phyloP scores from a whole-genome alignment of 2,329 filamentous ascomycete genomes.

The Fusarium poae region DNA sequence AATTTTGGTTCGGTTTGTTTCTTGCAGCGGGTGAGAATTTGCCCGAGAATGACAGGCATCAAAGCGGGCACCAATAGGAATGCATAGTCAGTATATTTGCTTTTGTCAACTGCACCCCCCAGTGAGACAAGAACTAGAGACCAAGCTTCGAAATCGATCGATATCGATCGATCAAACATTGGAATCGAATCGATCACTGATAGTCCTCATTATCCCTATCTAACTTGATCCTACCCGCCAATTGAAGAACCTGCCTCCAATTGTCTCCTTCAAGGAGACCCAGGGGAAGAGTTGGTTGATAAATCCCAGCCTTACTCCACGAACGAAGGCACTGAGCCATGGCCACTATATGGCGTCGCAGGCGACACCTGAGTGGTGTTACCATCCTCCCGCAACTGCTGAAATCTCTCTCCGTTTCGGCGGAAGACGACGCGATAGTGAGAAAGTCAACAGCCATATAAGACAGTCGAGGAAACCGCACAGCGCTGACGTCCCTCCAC shows the following conservation, averaged over 20 bases:
- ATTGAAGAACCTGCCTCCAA: conserved; percentile 2
- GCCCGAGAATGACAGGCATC: not conserved
- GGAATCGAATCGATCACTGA: not conserved
- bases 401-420: conserved; percentile 3
- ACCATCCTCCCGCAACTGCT: conserved; percentile 5
- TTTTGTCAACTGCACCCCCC: too few species aligned
- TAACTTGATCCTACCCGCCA: not conserved
- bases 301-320: conserved; percentile 1
- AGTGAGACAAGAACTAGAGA: too few species aligned
- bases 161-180: not conserved
- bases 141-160: not conserved
- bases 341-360: not conserved
- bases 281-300: not conserved
- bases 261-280: conserved; percentile 3
- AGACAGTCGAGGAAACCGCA: not conserved
- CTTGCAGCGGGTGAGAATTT: not conserved
- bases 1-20: not conserved
- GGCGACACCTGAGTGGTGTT: not conserved
- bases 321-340: not conserved
- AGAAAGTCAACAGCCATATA: conserved; percentile 3
- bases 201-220: not conserved
- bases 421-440: not conserved
- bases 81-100: too few species aligned
- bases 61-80: not conserved
- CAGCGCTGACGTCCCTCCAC: not conserved